Percentiles rank a stretch among this genome's conserved stretches.
These are phyloP conservation scores for Saraca asoca DNA, from an alignment of 331 rosid genomes.

Conservation along the genomic window DNA sequence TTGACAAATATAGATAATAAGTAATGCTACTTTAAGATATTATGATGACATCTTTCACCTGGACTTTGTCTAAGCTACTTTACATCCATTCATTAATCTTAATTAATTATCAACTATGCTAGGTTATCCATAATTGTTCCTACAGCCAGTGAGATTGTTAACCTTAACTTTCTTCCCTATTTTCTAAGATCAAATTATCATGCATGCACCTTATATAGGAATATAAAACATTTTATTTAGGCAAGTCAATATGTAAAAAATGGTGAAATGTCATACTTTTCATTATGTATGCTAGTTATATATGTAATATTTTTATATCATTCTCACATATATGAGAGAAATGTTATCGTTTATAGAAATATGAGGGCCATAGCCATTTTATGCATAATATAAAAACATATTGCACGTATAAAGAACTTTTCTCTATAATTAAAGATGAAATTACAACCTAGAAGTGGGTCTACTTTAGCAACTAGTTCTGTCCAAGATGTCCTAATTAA, in stretches of 20 bases:
- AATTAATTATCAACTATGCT: constrained; percentile 28
- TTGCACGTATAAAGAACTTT: no score
- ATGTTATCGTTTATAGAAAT: no score
- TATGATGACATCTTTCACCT: no score
- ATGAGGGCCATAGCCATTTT: no score
- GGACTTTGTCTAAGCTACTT: no score
- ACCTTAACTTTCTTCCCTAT: constrained; percentile 18
- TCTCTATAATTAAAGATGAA: constrained; percentile 45
- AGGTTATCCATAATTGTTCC: background rate
- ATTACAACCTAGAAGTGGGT: constrained; percentile 70
- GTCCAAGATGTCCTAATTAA: constrained; percentile 51
- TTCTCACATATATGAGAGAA: no score
- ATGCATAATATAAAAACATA: no score
- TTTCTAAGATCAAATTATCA: constrained; percentile 7
- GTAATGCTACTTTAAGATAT: no score
- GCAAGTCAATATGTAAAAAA: constrained; percentile 38
- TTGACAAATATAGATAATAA: no score
- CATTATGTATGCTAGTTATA: constrained; percentile 7
- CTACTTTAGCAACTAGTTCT: constrained; percentile 52
- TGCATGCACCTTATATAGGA: background rate
- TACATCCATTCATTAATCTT: constrained; percentile 32
- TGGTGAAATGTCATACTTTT: constrained; percentile 38
- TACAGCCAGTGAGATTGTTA: constrained; percentile 7
- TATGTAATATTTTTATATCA: no score
- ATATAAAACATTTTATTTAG: constrained; percentile 17